Base-by-base conservation (phyloP, 2,329 filamentous ascomycete species). In the Emergomyces africanus region DNA sequence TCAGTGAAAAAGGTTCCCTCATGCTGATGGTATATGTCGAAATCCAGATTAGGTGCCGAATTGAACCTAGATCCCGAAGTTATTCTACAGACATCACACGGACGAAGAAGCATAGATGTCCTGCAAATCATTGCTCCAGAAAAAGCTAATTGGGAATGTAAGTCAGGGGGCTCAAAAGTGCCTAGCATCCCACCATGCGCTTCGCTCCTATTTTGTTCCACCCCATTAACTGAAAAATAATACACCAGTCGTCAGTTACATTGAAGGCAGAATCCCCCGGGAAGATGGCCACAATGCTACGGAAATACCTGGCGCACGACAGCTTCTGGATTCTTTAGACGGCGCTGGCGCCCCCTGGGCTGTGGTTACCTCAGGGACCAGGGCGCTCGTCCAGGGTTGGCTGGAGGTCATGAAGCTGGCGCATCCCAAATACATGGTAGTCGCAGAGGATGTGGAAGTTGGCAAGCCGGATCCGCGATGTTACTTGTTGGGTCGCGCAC, bases 101-200 rank as follows among this genome's bases (percentile, higher is more conserved):
- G 94, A 62, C 84, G 92, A 61, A 80, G 94, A 60, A 90, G 85
- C 65, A 96, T 97, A 68, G 94, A 99, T 67, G 84, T 88, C 2
- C 79, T 99, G 60, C 83, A 83, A 70, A 77, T 91, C 33, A 82
- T 96, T 60, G 86, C 89, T 62, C 88, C 90, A 18, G 85, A 88
- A 66, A 89, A 90, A 70, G 94, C 94, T 48, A 96, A 87, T 66
- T 92, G 88, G 90, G 90, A 96, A 64, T 96, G 90, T 95, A 75
- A 76, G 88, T 83, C 37, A 5, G 18, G 15, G 15, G 20, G 56
- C 6, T 33, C 28, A 37, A 44, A 23, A 14, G 35, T 6, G 35
- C 39, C 39, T 25, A 44, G 15, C 37, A 56, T 33, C 14, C 14
- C 30, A 42, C 33, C 35, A 28, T 18, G 4, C 33, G 9, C 23